Evolutionary conservation across 768 basidiomycete genomes (phyloP), one percentile per base, ranked within the genome.

Genomic region (Holtermannia corniformis): DNA sequence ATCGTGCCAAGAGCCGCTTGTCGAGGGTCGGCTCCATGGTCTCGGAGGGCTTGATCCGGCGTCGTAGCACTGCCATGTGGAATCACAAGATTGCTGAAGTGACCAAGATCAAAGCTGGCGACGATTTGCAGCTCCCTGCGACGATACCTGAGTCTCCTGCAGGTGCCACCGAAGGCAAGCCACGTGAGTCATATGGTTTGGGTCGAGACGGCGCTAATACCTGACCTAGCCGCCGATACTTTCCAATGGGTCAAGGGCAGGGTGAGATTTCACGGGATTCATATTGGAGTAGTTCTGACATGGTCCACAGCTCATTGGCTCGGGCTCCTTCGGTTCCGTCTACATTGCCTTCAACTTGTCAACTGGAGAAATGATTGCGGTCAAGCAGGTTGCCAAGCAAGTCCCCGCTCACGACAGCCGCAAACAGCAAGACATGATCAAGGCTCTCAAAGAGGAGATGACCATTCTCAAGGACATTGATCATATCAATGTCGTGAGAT

Each of bases 321-420:
- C 87, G 67, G 95, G 95, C 22, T 92, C 91, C 12, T 99, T 92
- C 64, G 95, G 95, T 12, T 82, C 87, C 41, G 95, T 99, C 24
- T 99, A 96, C 66, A 81, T 97, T 50, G 95, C 89, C 16, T 76
- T 97, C 54, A 97, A 97, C 69, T 89, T 87, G 26, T 91, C 88
- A 2, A 93, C 91, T 0, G 91, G 91, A 52, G 92, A 97, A 74
- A 93, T 96, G 88, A 91, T 97, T 64, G 95, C 95, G 16, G 95
- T 99, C 59, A 99, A 99, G 74, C 95, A 97, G 73, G 95, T 99
- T 44, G 32, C 32, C 10, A 37, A 37, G 16, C 95, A 97, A 71
- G 80, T 92, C 53, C 93, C 95, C 1, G 81, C 82, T 47, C 92
- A 90, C 5, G 82, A 83, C 16, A 91, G 97, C 72, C 78, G 80